Percentiles rank a stretch among this genome's conserved stretches.
These are phyloP conservation scores for Candida easanensis DNA, from an alignment of 805 yeast species.

Conservation along the genomic window DNA sequence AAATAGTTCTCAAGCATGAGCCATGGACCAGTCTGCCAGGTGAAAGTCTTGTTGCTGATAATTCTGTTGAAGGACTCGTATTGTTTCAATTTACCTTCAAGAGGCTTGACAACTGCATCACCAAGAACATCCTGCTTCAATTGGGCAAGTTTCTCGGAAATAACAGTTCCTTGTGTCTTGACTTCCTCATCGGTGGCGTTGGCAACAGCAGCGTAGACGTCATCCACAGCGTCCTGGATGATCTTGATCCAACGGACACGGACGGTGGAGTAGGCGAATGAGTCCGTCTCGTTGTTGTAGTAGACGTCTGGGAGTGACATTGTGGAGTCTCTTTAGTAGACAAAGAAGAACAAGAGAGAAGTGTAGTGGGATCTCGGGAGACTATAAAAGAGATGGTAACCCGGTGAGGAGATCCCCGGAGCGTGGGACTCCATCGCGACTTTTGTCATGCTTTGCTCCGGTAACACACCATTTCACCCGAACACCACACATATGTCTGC, in stretches of 20 bases:
- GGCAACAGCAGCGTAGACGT: conserved; percentile 42
- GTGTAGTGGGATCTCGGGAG: neutral
- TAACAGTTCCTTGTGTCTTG: conserved; percentile 44
- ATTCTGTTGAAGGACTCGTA: conserved; percentile 60
- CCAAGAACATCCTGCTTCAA: conserved; percentile 43
- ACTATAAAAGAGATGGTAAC: neutral
- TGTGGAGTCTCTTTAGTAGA: neutral
- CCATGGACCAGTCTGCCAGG: conserved; percentile 93
- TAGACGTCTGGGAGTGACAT: conserved; percentile 38
- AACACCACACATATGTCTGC: too few relatives aligned
- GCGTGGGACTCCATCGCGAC: neutral
- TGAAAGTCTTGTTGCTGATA: conserved; percentile 34
- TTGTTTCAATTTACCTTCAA: conserved; percentile 44
- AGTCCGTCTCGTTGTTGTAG: conserved; percentile 62
- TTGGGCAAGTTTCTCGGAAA: conserved; percentile 39
- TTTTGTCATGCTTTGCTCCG: neutral
- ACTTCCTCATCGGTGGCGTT: conserved; percentile 26
- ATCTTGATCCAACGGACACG: conserved; percentile 86
- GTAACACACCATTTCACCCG: neutral
- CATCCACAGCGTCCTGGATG: conserved; percentile 63
- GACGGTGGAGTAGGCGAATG: conserved; percentile 83
- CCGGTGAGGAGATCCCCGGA: neutral
- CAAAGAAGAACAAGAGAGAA: neutral
- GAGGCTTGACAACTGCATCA: conserved; percentile 41
- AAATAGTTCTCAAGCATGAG: conserved; percentile 79